Percentiles rank a stretch among this genome's conserved stretches.
These are phyloP conservation scores for Pseudisothecium myosuroides DNA, from an alignment of 225 moss, liverwort and hornwort species.

Conservation along the genomic window DNA sequence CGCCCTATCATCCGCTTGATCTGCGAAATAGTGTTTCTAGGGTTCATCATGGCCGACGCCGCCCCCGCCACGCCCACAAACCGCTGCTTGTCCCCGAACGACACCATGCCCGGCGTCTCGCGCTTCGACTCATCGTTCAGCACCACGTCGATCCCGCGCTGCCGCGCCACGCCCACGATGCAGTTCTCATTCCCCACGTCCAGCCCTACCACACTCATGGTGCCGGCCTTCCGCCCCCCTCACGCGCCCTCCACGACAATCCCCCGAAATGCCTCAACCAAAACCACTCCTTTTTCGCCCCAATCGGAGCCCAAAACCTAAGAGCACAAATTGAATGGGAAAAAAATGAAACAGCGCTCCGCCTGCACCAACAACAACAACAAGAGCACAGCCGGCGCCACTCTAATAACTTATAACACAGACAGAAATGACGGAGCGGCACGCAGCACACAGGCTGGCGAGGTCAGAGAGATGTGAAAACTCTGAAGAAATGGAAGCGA, in stretches of 20 bases:
- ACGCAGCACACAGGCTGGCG: not conserved
- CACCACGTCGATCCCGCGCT: slow-evolving; percentile 95
- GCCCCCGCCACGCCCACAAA: slow-evolving; percentile 85
- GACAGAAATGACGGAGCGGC: not conserved
- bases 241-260: not conserved
- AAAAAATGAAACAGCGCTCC: not conserved
- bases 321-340: not conserved
- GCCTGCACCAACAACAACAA: not conserved
- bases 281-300: not conserved
- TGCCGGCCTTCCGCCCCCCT: slow-evolving; percentile 3
- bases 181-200: slow-evolving; percentile 99
- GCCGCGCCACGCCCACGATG: slow-evolving; percentile 94
- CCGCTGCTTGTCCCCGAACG: slow-evolving; percentile 98
- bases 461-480: not conserved
- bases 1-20: slow-evolving; percentile 94
- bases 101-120: slow-evolving; percentile 97
- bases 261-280: not conserved
- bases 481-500: not conserved
- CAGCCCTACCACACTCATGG: slow-evolving; percentile 98
- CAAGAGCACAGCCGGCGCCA: not conserved
- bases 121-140: slow-evolving; percentile 99
- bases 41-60: slow-evolving; percentile 89
- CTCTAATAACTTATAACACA: not conserved
- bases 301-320: not conserved
- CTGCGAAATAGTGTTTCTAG: slow-evolving; percentile 90